Evolutionary conservation across 2,329 filamentous ascomycete species (phyloP), one percentile per base, ranked within the genome.

Genomic region (Leptosphaerulina australis): DNA sequence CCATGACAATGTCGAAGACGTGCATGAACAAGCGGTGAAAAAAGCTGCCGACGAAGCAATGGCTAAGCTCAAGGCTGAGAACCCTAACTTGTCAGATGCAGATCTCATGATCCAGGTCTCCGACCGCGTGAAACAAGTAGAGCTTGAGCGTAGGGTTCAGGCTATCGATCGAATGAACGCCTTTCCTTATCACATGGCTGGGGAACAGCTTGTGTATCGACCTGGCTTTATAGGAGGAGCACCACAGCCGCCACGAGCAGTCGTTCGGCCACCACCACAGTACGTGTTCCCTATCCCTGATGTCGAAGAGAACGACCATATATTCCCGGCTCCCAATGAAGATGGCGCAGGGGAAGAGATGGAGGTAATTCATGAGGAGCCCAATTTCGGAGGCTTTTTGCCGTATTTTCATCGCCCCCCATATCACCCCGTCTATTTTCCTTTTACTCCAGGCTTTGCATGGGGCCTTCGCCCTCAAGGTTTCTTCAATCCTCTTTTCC

Each of bases 11-110:
- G 64, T 72, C 12, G 81, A 86, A 56, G 67, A 78, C 33, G 81
- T 85, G 3, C 87, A 91, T 57, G 74, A 84, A 18, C 66, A 79
- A 6, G 88, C 91, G 56, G 83, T 89, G 12, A 76, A 77, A 14
- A 76, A 74, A 14, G 89, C 88, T 1, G 84, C 88, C 60, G 75
- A 79, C 37, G 75, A 76, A 30, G 83, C 83, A 1, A 78, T 83
- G 17, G 76, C 80, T 33, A 80, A 81, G 62, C 74, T 86, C 3
- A 72, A 78, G 11, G 74, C 78, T 17, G 79, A 85, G 24, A 81
- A 90, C 55, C 87, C 88, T 0, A 76, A 81, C 3, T 64, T 90
- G n/a, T 77, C 80, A 1, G 76, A 79, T 18, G 79, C 83, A 7
- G 72, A 82, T 28, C 75, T 91, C 11, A 75, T 81, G 34, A 78